Evolutionary conservation across 805 yeast genomes (phyloP).

Genomic region (Cyberlindnera subsufficiens): DNA sequence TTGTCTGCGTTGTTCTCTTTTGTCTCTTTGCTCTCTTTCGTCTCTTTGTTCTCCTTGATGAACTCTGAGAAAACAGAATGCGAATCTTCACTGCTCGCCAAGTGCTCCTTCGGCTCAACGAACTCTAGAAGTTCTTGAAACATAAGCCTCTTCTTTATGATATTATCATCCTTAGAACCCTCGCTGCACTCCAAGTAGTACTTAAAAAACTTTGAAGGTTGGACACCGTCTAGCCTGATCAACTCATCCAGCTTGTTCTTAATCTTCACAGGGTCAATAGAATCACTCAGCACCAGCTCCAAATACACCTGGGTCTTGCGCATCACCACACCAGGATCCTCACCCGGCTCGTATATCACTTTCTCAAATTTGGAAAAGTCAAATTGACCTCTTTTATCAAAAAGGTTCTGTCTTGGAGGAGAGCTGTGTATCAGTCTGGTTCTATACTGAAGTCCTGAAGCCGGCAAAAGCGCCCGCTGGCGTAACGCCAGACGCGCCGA

Average conservation of each 20-base stretch:
- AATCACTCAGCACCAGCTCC: slow-evolving; percentile 10
- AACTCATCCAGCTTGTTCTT: slow-evolving; percentile 9
- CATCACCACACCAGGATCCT: slow-evolving; percentile 5
- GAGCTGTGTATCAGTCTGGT: slow-evolving; percentile 3
- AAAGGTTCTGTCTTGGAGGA: slow-evolving; percentile 3
- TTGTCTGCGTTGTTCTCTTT: slow-evolving; percentile 4
- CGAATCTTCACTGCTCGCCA: background rate
- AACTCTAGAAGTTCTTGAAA: slow-evolving; percentile 11
- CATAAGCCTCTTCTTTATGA: slow-evolving; percentile 5
- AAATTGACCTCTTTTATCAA: slow-evolving; percentile 16
- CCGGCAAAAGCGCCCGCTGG: no score
- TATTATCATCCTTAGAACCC: slow-evolving; percentile 1
- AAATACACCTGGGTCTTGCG: slow-evolving; percentile 12
- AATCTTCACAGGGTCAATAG: slow-evolving; percentile 5
- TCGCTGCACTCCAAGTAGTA: slow-evolving; percentile 8
- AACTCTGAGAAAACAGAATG: slow-evolving; percentile 11
- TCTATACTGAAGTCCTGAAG: no score
- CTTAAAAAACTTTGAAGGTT: slow-evolving; percentile 15
- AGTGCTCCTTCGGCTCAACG: slow-evolving; percentile 6
- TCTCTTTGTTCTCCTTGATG: slow-evolving; percentile 4
- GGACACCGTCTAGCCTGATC: slow-evolving; percentile 9
- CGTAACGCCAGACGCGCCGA: no score
- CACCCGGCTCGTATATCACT: slow-evolving; percentile 12
- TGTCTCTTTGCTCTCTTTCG: slow-evolving; percentile 5
- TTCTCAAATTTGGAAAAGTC: slow-evolving; percentile 13